Percentiles rank a stretch among this genome's conserved stretches.
phyloP scores from a whole-genome alignment of 805 yeast species.

The Groenewaldozyma tartarivorans region DNA sequence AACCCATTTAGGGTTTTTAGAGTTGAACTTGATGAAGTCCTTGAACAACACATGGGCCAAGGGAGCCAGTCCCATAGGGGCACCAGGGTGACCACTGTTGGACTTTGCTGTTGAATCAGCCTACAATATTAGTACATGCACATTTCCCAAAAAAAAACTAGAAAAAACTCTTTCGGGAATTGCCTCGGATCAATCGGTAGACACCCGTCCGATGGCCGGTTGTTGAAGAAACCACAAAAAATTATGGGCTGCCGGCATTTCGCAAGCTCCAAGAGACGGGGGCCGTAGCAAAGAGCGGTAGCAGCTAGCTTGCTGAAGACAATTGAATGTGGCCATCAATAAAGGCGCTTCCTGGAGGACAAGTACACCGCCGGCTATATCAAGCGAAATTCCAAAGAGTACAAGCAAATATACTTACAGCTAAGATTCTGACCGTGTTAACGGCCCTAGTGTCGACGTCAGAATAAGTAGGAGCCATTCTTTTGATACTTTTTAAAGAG shows the following conservation, averaged over 20 bases:
- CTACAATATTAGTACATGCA: slow-evolving; percentile 13
- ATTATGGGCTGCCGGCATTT: no score
- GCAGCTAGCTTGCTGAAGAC: no score
- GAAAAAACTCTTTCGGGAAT: not conserved
- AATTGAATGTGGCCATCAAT: no score
- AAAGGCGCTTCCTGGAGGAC: no score
- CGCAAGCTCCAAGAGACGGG: no score
- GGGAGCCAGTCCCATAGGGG: slow-evolving; percentile 97
- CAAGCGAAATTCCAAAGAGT: no score
- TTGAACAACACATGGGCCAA: slow-evolving; percentile 80
- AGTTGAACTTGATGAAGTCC: slow-evolving; percentile 74
- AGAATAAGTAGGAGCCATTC: slow-evolving; percentile 23
- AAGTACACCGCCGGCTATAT: no score
- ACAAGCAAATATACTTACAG: slow-evolving; percentile 34
- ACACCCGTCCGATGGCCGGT: not conserved
- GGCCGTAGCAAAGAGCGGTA: no score
- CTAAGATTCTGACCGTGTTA: slow-evolving; percentile 78
- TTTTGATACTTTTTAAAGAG: not conserved
- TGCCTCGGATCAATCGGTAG: not conserved
- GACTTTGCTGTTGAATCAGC: slow-evolving; percentile 82
- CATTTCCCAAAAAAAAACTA: not conserved
- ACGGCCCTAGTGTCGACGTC: slow-evolving; percentile 68
- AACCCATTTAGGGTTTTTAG: slow-evolving; percentile 85
- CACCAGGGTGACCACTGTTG: slow-evolving; percentile 98
- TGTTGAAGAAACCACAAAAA: no score